phyloP scores from a whole-genome alignment of 306 rosid species.

The Inga laurina region DNA sequence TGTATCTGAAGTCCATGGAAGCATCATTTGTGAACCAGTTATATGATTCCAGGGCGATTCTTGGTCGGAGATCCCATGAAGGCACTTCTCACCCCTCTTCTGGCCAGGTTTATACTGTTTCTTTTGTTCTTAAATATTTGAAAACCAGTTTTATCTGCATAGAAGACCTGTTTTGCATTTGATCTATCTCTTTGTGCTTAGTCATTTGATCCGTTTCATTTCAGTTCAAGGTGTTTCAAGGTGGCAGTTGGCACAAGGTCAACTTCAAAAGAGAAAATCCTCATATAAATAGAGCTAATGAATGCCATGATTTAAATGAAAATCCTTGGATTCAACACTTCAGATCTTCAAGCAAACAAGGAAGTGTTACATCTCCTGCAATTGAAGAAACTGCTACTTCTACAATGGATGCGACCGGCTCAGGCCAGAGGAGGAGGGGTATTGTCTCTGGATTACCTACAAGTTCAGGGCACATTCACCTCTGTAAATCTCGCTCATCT shows the following conservation, averaged over 20 bases:
- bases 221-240: constrained; percentile 56
- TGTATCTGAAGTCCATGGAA: constrained; percentile 67
- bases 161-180: neutral
- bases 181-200: neutral
- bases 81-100: constrained; percentile 13
- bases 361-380: constrained; percentile 24
- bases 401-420: neutral
- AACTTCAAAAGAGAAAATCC: constrained; percentile 38
- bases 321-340: constrained; percentile 60
- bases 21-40: constrained; percentile 55
- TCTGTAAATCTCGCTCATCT: neutral
- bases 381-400: constrained; percentile 7
- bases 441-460: neutral
- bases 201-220: neutral
- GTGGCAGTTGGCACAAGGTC: constrained; percentile 50
- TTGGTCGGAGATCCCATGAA: constrained; percentile 8
- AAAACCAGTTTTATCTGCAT: neutral
- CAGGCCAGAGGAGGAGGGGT: constrained; percentile 7
- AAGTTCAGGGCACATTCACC: constrained; percentile 13
- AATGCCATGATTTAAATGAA: constrained; percentile 25
- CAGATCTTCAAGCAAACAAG: constrained; percentile 34
- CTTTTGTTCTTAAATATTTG: neutral
- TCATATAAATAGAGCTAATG: constrained; percentile 19
- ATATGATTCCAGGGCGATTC: constrained; percentile 39
- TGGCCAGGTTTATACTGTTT: constrained; percentile 46